A percentile compares a stretch with the other conserved stretches of the same genome.
These are phyloP conservation scores for Thalassiosira livingstoniorum DNA, from an alignment of 352 stramenopile genomes.

Conservation along the genomic window DNA sequence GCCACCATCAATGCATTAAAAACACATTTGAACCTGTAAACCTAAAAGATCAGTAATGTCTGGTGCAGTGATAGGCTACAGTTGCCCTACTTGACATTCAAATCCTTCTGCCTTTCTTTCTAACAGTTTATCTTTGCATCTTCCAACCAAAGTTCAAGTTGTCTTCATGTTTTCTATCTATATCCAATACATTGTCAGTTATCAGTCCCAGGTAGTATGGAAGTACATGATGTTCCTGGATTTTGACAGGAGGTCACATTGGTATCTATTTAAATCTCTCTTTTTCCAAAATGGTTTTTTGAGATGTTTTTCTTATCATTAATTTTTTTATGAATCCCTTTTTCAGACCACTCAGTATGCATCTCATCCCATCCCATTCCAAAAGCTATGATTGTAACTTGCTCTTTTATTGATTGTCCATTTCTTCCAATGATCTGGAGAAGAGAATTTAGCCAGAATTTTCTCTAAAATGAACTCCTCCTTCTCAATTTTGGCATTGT, in stretches of 20 bases:
- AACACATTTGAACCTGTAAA: background rate
- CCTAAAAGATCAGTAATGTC: background rate
- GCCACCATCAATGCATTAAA: background rate
- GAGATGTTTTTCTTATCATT: background rate
- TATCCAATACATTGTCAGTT: background rate
- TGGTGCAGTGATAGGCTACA: background rate
- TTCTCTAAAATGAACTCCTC: slow-evolving; percentile 27
- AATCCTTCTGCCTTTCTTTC: background rate
- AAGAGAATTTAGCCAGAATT: slow-evolving; percentile 39
- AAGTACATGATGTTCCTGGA: background rate
- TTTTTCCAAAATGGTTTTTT: slow-evolving; percentile 1
- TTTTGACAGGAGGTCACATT: background rate
- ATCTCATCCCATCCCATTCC: slow-evolving; percentile 48
- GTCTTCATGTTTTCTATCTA: background rate
- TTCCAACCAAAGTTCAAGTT: background rate
- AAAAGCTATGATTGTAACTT: slow-evolving; percentile 21
- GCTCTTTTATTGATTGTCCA: slow-evolving; percentile 16
- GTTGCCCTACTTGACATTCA: background rate
- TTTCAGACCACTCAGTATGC: slow-evolving; percentile 23
- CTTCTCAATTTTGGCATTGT: slow-evolving; percentile 19
- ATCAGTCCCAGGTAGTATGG: background rate
- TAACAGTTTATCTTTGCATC: background rate
- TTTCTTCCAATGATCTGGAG: slow-evolving; percentile 27
- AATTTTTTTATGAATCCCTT: background rate
- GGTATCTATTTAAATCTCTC: background rate